Evolutionary conservation across 805 yeast species (phyloP), one percentile per base, ranked within the genome.

Genomic region (Cyberlindnera euphorbiae): DNA sequence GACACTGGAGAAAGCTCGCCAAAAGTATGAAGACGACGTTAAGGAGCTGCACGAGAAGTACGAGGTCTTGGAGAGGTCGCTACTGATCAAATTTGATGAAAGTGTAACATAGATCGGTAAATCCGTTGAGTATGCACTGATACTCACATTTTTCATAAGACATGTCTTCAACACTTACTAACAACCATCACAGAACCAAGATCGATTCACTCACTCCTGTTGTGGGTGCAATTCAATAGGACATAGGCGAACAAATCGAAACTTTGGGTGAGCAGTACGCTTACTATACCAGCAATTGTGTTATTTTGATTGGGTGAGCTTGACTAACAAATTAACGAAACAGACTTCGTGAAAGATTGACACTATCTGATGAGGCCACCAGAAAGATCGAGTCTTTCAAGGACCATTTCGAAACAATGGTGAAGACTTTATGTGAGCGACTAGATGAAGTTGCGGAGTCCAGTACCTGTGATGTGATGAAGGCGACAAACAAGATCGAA

Each of bases 1-100:
- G 29, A 33, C 35, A 0, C 27, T 58, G 11, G 50, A 46, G 8
- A 35, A 35, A 1, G 35, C 45, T n/a, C 49, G 53, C 6, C 38
- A 34, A 22, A 38, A 39, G 2, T 49, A 52, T 22, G 57, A 49
- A 24, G 14, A 24, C 5, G 45, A 34, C 24, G 26, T 46, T 10
- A 24, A 30, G 2, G 34, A 34, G 10, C 8, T 34, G 8, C 15
- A 31, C 14, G 16, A 28, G 8, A 36, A 35, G 11, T 32, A 36
- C 1, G 17, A n/a, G 3, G 16, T 26, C 4, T 24, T 39, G 6
- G 38, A 42, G 18, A 26, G 28, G n/a, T 12, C 14, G 2, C 15
- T 46, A 17, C 8, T 31, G 5, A 19, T 35, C 10, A 36, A 36
- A 22, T 12, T 47, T 4, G 29, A 32, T 9, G 42, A 35, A n/a